These are phyloP conservation scores for Ophiostoma angusticollis DNA, from an alignment of 2,329 filamentous ascomycete genomes.

Conservation along the genomic window DNA sequence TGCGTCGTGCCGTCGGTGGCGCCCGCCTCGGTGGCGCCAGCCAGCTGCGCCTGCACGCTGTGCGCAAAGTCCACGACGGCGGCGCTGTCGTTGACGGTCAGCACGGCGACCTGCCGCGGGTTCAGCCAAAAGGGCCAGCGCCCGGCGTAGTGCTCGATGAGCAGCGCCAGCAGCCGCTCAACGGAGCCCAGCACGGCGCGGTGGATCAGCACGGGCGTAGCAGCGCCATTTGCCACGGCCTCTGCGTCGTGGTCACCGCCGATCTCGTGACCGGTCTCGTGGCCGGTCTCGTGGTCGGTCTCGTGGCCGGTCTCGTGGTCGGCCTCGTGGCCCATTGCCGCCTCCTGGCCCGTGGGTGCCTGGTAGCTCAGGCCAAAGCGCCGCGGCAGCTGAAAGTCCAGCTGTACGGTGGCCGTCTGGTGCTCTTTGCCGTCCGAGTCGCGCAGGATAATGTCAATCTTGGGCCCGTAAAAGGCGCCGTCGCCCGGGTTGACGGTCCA, in stretches of 20 bases:
- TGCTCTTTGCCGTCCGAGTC: slow-evolving; percentile 77
- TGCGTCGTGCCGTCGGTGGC: slow-evolving; percentile 37
- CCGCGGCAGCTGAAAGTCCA: slow-evolving; percentile 80
- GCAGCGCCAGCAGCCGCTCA: slow-evolving; percentile 70
- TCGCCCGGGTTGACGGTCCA: slow-evolving; percentile 72
- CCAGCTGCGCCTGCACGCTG: slow-evolving; percentile 34
- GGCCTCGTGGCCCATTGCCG: slow-evolving; percentile 27
- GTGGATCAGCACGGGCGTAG: slow-evolving; percentile 73
- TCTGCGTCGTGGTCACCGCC: too few relatives aligned
- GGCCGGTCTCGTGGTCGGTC: slow-evolving; percentile 36
- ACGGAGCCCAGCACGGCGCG: slow-evolving; percentile 74
- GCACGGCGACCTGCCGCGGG: slow-evolving; percentile 60
- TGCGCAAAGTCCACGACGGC: slow-evolving; percentile 38
- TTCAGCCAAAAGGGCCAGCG: slow-evolving; percentile 84
- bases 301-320: slow-evolving; percentile 29
- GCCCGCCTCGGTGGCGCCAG: slow-evolving; percentile 29
- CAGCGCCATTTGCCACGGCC: too few relatives aligned
- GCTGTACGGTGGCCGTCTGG: slow-evolving; percentile 77
- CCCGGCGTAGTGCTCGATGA: slow-evolving; percentile 73
- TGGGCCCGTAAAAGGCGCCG: slow-evolving; percentile 83
- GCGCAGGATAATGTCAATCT: slow-evolving; percentile 74
- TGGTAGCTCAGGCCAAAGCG: slow-evolving; percentile 67
- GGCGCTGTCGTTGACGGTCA: slow-evolving; percentile 55
- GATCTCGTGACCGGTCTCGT: too few relatives aligned
- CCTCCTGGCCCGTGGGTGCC: slow-evolving; percentile 53